Evolutionary conservation across 2,329 filamentous ascomycete genomes (phyloP), one percentile per base, ranked within the genome.

Genomic region (Aspergillus japonicus): DNA sequence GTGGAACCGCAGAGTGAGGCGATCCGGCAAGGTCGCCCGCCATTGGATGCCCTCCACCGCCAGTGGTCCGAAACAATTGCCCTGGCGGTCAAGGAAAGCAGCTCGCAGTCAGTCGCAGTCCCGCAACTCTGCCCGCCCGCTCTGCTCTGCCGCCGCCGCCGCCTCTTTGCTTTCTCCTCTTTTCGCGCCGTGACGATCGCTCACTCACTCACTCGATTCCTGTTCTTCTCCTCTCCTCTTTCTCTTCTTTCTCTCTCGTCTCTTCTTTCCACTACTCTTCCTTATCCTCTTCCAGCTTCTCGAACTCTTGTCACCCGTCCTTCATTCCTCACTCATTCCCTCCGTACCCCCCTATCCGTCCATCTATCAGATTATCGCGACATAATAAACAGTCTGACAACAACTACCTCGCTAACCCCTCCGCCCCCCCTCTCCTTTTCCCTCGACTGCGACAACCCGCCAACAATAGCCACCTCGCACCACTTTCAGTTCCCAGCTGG

Each of bases 1-100:
- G 68, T 70, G 67, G 66, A 70, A 66, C 64, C 60, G n/a, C 58
- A 65, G 67, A 70, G 69, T 70, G 68, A 69, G 66, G 66, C 68
- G 64, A 58, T 55, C 44, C 47, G 54, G 33, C 14, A 31, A 29
- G 26, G 10, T 12, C 16, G 39, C 8, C n/a, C 31, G 26, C n/a
- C 26, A 55, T 55, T 55, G 53, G 53, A 33, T 55, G 53, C 53
- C 53, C 29, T 55, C 53, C 53, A 54, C 52, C 52, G 52, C 52
- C 52, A 54, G 52, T 23, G 33, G 23, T 21, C 16, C 59, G 62
- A 58, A 64, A 47, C 54, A 23, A 44, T 35, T 23, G 14, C 33
- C 50, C 23, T 33, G 51, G 51, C 51, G 51, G 51, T 53, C 51
- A 53, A 42, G 23, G 23, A 23, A 23, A 23, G 23, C 50, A 29